Conservation (phyloP, 495 filamentous ascomycete species). For the Penicillium paxilli region DNA sequence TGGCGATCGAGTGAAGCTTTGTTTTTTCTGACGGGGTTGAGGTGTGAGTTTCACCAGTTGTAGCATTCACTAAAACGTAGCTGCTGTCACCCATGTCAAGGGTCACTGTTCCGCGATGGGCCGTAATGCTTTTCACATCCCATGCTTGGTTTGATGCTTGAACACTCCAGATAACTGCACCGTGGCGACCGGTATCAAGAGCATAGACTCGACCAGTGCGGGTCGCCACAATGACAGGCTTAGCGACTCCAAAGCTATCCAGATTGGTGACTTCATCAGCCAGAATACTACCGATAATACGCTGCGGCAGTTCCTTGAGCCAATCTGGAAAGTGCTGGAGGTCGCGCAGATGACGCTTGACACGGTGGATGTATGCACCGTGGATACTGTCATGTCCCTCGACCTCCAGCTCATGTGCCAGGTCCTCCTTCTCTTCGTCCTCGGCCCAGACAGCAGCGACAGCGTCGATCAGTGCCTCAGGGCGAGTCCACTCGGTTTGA, state of each 20-base stretch:
- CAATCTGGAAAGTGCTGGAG: constrained; percentile 77
- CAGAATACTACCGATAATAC: constrained; percentile 68
- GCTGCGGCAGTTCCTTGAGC: constrained; percentile 62
- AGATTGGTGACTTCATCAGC: constrained; percentile 58
- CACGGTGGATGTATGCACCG: constrained; percentile 81
- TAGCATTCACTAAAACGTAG: constrained; percentile 53
- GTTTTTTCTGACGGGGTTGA: constrained; percentile 24
- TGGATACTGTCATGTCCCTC: constrained; percentile 81
- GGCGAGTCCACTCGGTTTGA: constrained; percentile 73
- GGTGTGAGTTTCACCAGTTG: constrained; percentile 56
- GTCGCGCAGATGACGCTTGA: constrained; percentile 78
- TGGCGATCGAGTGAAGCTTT: constrained; percentile 35
- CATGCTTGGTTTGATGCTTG: constrained; percentile 62
- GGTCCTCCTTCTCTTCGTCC: constrained; percentile 61
- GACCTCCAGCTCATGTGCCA: constrained; percentile 77
- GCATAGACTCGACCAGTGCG: constrained; percentile 75
- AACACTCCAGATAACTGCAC: constrained; percentile 72
- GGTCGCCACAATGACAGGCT: constrained; percentile 79
- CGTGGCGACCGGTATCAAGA: constrained; percentile 74
- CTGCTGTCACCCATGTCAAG: constrained; percentile 60
- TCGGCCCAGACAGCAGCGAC: constrained; percentile 80
- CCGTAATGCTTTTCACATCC: constrained; percentile 67
- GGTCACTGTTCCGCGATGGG: constrained; percentile 56
- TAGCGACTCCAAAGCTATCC: constrained; percentile 86
- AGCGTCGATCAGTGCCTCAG: constrained; percentile 75